Evolutionary conservation across 192 early-diverging fungal genomes (phyloP), one percentile per base, ranked within the genome.

Genomic region (Coemansia sp.): DNA sequence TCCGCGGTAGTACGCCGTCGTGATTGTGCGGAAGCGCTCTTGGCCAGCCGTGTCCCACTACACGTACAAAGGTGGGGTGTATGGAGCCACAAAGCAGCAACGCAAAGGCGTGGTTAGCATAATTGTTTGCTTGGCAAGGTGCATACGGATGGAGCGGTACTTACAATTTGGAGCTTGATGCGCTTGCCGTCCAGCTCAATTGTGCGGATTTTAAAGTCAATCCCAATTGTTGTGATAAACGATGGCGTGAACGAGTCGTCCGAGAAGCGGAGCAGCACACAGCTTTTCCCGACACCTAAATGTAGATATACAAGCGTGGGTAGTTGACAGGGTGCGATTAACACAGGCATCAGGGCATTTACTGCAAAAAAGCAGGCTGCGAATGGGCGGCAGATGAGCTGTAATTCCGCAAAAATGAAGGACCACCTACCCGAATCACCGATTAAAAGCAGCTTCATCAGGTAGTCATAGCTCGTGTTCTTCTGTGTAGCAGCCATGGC

Each of bases 161-260:
- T 50, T 67, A 76, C 74, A 52, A 99, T 99, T 81, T 99, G 97
- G 36, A 99, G 86, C 82, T 99, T 99, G 73, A 99, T 97, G 59
- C 95, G 88, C 84, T 98, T 98, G 58, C 95, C 97, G 70, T 98
- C 97, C 36, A 99, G 84, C 68, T 99, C 97, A 58, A 99, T 95
- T 22, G 94, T 98, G 56, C 95, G 87, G 74, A 99, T 98, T 83
- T 98, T 97, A 80, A 99, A 99, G 83, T 99, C 97, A 63, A 99
- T 98, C 44, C 97, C 97, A 62, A 99, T 98, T 46, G 97, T 99
- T 38, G 97, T 98, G 73, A 99, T 99, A 82, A 98, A 99, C 36
- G 94, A 95, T 29, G 97, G 97, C 27, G 97, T 98, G 73, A 99
- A 99, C 53, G 93, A 94, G 83, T 99, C 95, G 81, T 99, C 95